Percentiles rank a stretch among this genome's conserved stretches.
These are phyloP conservation scores for Geotrichum carabidarum DNA, from an alignment of 1,139 yeast species.

Conservation along the genomic window DNA sequence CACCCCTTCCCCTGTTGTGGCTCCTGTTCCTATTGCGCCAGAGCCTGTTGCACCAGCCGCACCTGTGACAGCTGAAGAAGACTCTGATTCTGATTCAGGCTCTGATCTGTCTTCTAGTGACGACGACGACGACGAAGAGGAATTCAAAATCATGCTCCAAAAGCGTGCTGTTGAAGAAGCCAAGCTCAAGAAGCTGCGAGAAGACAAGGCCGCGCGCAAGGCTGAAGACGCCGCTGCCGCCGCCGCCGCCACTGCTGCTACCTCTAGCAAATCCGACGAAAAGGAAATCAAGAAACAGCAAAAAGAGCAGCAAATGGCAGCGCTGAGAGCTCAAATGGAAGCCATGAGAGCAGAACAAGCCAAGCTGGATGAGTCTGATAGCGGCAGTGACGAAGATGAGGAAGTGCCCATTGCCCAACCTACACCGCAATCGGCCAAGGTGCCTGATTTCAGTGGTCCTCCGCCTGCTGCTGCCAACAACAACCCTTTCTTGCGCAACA, in stretches of 20 bases:
- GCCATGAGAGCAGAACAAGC: constrained; percentile 43
- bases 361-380: constrained; percentile 25
- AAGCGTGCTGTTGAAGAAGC: constrained; percentile 42
- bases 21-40: constrained; percentile 14
- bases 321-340: constrained; percentile 59
- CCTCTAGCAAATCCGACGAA: constrained; percentile 18
- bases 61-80: constrained; percentile 1
- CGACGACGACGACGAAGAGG: constrained; percentile 43
- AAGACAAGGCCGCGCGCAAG: constrained; percentile 36
- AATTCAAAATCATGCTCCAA: constrained; percentile 45
- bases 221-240: constrained; percentile 25
- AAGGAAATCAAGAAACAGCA: constrained; percentile 31
- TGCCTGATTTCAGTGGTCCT: constrained; percentile 13
- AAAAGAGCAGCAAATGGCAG: constrained; percentile 57
- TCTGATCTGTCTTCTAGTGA: constrained; percentile 40
- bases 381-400: constrained; percentile 33
- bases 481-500: constrained; percentile 42
- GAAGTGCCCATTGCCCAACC: constrained; percentile 5
- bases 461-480: constrained; percentile 24
- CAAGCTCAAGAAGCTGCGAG: constrained; percentile 27
- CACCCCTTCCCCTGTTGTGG: not conserved
- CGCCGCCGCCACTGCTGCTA: constrained; percentile 16
- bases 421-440: constrained; percentile 11
- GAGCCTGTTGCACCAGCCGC: constrained; percentile 7
- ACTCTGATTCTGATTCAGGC: constrained; percentile 30